Evolutionary conservation across 2,329 filamentous ascomycete genomes (phyloP), one percentile per base, ranked within the genome.

Genomic region (Aspergillus viridinutans): DNA sequence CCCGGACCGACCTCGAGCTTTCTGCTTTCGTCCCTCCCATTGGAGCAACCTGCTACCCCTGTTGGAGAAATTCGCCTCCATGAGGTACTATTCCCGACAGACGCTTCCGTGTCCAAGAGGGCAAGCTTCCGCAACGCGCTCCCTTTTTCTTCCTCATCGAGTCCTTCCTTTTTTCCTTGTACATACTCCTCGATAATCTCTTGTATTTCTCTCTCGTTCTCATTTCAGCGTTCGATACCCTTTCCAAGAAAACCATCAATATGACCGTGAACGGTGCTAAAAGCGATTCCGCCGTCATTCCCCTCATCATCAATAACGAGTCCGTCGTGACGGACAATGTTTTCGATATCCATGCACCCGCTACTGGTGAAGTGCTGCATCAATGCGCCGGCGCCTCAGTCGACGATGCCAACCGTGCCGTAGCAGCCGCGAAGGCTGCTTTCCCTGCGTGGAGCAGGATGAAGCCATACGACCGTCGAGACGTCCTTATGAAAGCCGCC

Each of bases 371-470:
- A 69, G 67, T 82, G 14, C 69, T 85, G 42, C 78, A 86, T 67
- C 77, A 82, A 60, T 78, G 80, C 56, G 83, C 82, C 56, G 79
- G 81, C 35, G 84, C 82, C 35, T 84, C 85, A 2, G 75, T 81
- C 40, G 71, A 78, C 8, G 79, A 86, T 64, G 82, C 83, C 49
- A 73, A 76, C 2, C 78, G 83, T 61, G 86, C 86, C 28, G 73
- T 82, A 20, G 73, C 76, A 9, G 82, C 86, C 9, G 89, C 90
- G 0, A 78, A 85, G n/a, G 77, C 79, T 14, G 90, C 90, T 1
- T 87, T 90, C 72, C 82, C 81, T 47, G 74, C 81, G 57, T 96
- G 90, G 90, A 80, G 82, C 47, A 83, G 82, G 61, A 83, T 83
- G 2, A 85, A 83, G 49, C 83, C 86, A 1, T 68, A 77, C 25